These are phyloP conservation scores for Apophysomyces variabilis DNA, from an alignment of 371 early-diverging fungal genomes.

Conservation along the genomic window DNA sequence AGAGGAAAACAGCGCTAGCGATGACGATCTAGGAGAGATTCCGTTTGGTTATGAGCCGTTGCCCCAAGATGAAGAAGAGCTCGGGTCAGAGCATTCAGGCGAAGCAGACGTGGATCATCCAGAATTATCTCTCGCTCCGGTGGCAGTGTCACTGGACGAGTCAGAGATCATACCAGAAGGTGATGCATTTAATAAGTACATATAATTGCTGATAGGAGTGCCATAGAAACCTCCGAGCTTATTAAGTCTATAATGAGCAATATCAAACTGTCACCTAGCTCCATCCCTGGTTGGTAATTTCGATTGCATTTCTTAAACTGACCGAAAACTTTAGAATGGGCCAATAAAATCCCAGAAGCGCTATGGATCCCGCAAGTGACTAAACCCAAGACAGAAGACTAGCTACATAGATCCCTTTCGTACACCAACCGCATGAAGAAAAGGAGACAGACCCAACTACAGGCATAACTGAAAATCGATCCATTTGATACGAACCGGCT, in stretches of 20 bases:
- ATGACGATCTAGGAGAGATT: constrained; percentile 18
- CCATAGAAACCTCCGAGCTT: constrained; percentile 35
- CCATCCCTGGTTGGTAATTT: constrained; percentile 37
- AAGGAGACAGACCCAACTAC: too few species aligned
- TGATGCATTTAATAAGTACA: neutral
- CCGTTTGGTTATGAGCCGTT: constrained; percentile 34
- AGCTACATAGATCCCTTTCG: too few species aligned
- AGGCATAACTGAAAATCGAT: too few species aligned
- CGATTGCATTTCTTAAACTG: constrained; percentile 6
- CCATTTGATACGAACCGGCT: too few species aligned
- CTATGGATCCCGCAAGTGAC: constrained; percentile 36
- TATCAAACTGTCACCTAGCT: constrained; percentile 34
- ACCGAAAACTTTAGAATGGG: constrained; percentile 36
- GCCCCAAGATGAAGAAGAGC: constrained; percentile 37
- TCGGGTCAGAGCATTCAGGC: neutral
- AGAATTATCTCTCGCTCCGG: constrained; percentile 14
- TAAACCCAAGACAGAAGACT: neutral
- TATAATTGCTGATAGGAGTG: constrained; percentile 6
- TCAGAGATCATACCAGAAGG: constrained; percentile 24
- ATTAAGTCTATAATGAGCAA: constrained; percentile 47
- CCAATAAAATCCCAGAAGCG: constrained; percentile 42
- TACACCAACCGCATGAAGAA: too few species aligned
- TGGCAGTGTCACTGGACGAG: constrained; percentile 22
- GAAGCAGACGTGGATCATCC: constrained; percentile 28
- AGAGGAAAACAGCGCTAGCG: constrained; percentile 8